Conservation (phyloP, 352 stramenopile genomes). For the Phytophthora sp. region DNA sequence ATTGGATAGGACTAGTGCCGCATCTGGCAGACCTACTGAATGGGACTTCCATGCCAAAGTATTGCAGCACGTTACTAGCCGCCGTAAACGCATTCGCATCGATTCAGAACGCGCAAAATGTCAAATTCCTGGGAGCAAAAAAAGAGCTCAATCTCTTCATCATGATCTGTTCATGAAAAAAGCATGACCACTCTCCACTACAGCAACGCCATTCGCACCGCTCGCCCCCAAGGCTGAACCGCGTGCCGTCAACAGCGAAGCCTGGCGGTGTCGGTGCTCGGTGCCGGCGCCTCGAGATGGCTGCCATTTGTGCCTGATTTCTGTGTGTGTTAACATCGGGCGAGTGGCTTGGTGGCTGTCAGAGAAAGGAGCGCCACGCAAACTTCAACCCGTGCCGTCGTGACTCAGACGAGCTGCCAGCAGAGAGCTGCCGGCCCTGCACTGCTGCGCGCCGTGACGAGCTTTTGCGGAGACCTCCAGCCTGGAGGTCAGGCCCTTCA, state of each 20-base stretch:
- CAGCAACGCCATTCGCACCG: too few species aligned
- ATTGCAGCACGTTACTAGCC: too few species aligned
- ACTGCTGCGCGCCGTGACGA: background rate
- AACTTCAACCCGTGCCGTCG: slow-evolving; percentile 13
- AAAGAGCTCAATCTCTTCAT: background rate
- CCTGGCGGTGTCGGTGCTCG: background rate
- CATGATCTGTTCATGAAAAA: background rate
- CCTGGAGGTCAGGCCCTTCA: too few species aligned
- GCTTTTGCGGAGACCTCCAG: slow-evolving; percentile 2
- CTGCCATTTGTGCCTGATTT: slow-evolving; percentile 1
- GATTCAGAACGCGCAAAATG: too few species aligned
- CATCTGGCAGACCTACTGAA: too few species aligned
- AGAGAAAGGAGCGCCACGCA: slow-evolving; percentile 1
- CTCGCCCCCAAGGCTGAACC: too few species aligned
- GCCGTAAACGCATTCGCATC: too few species aligned
- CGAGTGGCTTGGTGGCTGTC: background rate
- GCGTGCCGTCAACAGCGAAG: background rate
- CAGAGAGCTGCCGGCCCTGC: background rate
- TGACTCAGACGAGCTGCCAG: background rate
- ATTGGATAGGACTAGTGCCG: too few species aligned
- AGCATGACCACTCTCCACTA: background rate
- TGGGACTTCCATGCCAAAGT: too few species aligned
- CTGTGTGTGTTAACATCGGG: slow-evolving; percentile 16
- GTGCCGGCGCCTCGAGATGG: background rate
- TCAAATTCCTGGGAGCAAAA: too few species aligned